Evolutionary conservation across 176 grass and related monocot genomes (phyloP).

Genomic region (Oryza officinalis): DNA sequence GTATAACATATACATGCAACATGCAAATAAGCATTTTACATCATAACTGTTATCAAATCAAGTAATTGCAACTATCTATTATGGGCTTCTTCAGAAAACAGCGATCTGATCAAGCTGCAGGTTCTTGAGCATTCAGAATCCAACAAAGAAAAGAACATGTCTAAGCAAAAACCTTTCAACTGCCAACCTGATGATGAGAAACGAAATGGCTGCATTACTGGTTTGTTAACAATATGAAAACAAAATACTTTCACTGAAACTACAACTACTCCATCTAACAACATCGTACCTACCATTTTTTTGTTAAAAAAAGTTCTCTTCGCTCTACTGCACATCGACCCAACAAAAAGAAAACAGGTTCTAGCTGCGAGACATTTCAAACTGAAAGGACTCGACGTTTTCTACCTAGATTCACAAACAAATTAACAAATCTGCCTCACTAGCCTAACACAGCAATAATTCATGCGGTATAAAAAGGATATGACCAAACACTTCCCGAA

Average conservation of each 20-base stretch:
- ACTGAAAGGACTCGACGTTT: not conserved
- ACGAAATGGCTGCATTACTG: not conserved
- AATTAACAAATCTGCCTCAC: not conserved
- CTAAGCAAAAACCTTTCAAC: not conserved
- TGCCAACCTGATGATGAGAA: not conserved
- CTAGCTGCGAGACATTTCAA: not conserved
- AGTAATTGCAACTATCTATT: not conserved
- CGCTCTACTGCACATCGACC: not conserved
- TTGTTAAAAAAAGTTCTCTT: not conserved
- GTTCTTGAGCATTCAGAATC: too few relatives aligned
- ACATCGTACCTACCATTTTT: not conserved
- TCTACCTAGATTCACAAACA: not conserved
- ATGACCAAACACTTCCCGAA: not conserved
- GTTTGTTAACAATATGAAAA: not conserved
- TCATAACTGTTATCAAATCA: not conserved
- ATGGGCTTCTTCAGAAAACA: not conserved
- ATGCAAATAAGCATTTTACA: not conserved
- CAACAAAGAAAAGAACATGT: not conserved
- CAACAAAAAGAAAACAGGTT: not conserved
- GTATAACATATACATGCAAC: too few relatives aligned
- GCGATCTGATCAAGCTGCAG: not conserved
- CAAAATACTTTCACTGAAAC: not conserved
- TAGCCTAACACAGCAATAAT: not conserved
- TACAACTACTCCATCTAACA: not conserved
- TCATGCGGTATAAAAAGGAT: not conserved